Conservation (phyloP, 2,329 filamentous ascomycete species). For the Aspergillus glaucus region DNA sequence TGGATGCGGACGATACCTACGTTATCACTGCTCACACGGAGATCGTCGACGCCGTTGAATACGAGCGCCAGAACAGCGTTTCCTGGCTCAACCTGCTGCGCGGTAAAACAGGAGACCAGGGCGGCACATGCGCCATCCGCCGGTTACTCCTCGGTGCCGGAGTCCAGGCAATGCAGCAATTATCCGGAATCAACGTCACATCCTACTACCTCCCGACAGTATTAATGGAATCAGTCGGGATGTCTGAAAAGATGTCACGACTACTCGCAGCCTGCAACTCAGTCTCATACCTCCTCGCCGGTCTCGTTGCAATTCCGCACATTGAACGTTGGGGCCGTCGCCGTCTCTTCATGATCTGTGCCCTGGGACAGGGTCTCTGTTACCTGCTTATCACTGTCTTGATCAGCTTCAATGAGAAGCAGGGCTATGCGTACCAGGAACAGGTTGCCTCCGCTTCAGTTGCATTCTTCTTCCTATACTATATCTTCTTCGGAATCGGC, state of each 20-base stretch:
- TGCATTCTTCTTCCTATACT: constrained; percentile 41
- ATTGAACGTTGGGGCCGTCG: constrained; percentile 46
- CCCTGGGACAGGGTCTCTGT: constrained; percentile 45
- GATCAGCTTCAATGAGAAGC: constrained; percentile 19
- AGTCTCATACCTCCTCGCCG: constrained; percentile 42
- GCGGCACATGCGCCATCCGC: constrained; percentile 32
- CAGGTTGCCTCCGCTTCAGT: constrained; percentile 45
- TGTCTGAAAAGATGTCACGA: constrained; percentile 31
- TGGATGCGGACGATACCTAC: constrained; percentile 33
- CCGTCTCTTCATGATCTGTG: constrained; percentile 44
- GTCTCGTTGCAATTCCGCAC: constrained; percentile 37
- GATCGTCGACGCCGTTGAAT: constrained; percentile 44
- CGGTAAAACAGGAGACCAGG: constrained; percentile 27
- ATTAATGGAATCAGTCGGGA: constrained; percentile 38
- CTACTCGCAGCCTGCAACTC: constrained; percentile 43
- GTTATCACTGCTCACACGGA: constrained; percentile 38
- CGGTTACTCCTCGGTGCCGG: constrained; percentile 43
- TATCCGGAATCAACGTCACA: constrained; percentile 33
- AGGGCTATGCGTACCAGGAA: constrained; percentile 27
- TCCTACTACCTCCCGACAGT: constrained; percentile 37
- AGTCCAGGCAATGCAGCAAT: constrained; percentile 34
- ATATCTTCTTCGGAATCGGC: constrained; percentile 34
- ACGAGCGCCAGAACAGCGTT: constrained; percentile 45
- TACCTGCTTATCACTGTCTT: constrained; percentile 45
- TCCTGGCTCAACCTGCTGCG: constrained; percentile 46